Evolutionary conservation across 1,139 yeast genomes (phyloP).

Genomic region (Blastobotrys arbuscula): DNA sequence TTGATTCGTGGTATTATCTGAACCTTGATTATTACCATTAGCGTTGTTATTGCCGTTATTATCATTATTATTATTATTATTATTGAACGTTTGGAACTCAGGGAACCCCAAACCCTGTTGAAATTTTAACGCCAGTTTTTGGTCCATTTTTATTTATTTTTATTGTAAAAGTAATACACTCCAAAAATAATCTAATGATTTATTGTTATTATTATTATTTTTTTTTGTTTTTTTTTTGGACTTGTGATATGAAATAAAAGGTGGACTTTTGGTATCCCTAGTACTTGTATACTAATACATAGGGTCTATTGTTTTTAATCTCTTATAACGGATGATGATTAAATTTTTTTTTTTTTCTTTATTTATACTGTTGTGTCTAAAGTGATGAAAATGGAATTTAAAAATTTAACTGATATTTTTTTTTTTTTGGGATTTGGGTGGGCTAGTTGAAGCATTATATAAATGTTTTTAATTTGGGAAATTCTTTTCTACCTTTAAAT

Average conservation of each 20-base stretch:
- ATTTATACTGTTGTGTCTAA: no score
- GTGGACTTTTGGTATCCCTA: background rate
- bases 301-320: background rate
- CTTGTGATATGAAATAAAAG: background rate
- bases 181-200: background rate
- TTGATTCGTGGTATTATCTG: background rate
- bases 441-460: no score
- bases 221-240: background rate
- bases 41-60: background rate
- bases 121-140: conserved; percentile 13
- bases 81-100: conserved; percentile 7
- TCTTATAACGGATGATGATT: no score
- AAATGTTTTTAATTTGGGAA: no score
- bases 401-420: no score
- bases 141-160: conserved; percentile 8
- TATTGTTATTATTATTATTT: no score
- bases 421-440: no score
- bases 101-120: conserved; percentile 15
- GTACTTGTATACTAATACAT: background rate
- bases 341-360: no score
- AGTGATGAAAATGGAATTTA: no score
- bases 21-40: background rate
- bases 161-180: background rate
- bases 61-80: background rate
- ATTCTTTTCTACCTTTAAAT: no score